Conservation (phyloP, 2,329 filamentous ascomycete genomes). For the Fulvia fulva region DNA sequence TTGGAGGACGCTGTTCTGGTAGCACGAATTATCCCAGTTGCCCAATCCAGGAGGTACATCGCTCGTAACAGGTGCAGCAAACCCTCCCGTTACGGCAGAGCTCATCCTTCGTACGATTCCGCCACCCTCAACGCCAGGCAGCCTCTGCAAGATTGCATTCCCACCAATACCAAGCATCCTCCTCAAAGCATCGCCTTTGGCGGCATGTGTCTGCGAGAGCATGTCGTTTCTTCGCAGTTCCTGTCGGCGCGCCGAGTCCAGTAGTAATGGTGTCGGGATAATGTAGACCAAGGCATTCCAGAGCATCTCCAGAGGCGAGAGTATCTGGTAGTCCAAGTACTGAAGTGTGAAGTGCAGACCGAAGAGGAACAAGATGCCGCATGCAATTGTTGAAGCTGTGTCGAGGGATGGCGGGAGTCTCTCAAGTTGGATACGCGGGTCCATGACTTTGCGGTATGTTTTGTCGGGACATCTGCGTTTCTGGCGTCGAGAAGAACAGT, state of each 20-base stretch:
- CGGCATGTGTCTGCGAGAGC: slow-evolving; percentile 33
- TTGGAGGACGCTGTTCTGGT: slow-evolving; percentile 86
- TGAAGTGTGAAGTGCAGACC: slow-evolving; percentile 30
- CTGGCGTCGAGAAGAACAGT: not conserved
- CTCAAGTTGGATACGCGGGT: slow-evolving; percentile 21
- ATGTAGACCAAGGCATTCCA: slow-evolving; percentile 60
- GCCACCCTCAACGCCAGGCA: slow-evolving; percentile 31
- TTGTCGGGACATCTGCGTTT: slow-evolving; percentile 8
- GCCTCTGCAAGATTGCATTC: slow-evolving; percentile 35
- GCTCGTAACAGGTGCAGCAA: slow-evolving; percentile 23
- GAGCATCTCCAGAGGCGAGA: slow-evolving; percentile 47
- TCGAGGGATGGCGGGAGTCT: slow-evolving; percentile 14
- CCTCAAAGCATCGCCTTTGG: slow-evolving; percentile 37
- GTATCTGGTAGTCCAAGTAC: slow-evolving; percentile 30
- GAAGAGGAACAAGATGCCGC: slow-evolving; percentile 28
- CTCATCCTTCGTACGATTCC: slow-evolving; percentile 31
- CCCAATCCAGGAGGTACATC: slow-evolving; percentile 62
- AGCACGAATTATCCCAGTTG: slow-evolving; percentile 94
- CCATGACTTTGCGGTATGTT: slow-evolving; percentile 16
- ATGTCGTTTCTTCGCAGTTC: slow-evolving; percentile 28
- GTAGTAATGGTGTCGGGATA: slow-evolving; percentile 55
- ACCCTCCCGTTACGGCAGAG: slow-evolving; percentile 10
- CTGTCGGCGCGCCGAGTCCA: slow-evolving; percentile 48
- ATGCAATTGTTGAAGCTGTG: slow-evolving; percentile 19
- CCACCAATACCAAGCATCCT: slow-evolving; percentile 38